Percentiles rank a stretch among this genome's conserved stretches.
phyloP scores from a whole-genome alignment of 192 early-diverging fungal genomes.

The Entomortierella chlamydospora region DNA sequence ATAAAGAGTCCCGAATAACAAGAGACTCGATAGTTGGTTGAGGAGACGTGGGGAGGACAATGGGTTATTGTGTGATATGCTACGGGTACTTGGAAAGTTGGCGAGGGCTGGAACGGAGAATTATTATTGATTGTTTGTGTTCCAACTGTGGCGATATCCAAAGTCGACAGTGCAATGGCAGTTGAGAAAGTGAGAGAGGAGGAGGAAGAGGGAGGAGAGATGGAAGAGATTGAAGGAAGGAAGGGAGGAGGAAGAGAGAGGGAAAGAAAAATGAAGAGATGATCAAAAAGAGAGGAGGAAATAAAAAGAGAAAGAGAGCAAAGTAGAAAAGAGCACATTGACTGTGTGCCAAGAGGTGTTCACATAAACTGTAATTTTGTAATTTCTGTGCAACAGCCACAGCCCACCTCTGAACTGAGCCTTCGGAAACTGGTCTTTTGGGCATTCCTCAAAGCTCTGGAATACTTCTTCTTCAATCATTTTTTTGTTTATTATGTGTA shows the following conservation, averaged over 20 bases:
- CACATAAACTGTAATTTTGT: background rate
- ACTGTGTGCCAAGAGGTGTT: constrained; percentile 9
- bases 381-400: constrained; percentile 1
- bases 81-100: too few relatives aligned
- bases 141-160: background rate
- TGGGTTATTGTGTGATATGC: too few relatives aligned
- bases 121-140: background rate
- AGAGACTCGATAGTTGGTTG: too few relatives aligned
- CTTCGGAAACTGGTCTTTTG: background rate
- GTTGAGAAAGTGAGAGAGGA: background rate
- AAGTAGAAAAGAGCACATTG: too few relatives aligned
- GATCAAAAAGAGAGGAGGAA: background rate
- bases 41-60: too few relatives aligned
- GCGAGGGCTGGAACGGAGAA: too few relatives aligned
- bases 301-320: background rate
- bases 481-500: too few relatives aligned
- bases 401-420: background rate
- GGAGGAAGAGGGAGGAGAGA: background rate
- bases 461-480: too few relatives aligned
- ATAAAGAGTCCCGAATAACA: too few relatives aligned
- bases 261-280: background rate
- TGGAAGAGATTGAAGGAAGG: background rate
- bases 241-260: constrained; percentile 2
- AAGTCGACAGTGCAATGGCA: background rate
- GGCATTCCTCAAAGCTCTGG: background rate